Percentiles rank a stretch among this genome's conserved stretches.
Conservation (phyloP, 208 protist genomes). For the Trypanosoma lewisi region DNA sequence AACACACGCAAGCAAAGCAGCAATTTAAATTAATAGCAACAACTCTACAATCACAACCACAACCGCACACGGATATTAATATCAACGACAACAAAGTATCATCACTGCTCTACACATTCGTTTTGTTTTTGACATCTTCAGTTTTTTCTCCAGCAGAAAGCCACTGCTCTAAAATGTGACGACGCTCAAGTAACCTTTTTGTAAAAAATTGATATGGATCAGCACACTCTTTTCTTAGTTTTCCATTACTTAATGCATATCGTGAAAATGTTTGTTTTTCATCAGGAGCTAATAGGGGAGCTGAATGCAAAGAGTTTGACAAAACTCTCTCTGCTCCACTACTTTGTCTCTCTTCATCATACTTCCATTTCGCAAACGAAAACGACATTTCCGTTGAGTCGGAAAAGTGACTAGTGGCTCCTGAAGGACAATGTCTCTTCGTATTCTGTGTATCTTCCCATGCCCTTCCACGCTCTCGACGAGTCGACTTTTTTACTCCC, state of each 20-base stretch:
- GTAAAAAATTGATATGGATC: conserved; percentile 74
- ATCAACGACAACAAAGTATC: no score
- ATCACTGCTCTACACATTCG: not conserved
- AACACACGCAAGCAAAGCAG: no score
- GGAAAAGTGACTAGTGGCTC: not conserved
- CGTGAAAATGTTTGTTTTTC: conserved; percentile 50
- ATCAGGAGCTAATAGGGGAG: conserved; percentile 23
- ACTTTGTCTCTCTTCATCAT: not conserved
- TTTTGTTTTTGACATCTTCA: conserved; percentile 14
- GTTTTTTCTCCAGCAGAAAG: conserved; percentile 1
- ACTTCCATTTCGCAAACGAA: conserved; percentile 24
- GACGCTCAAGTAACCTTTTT: conserved; percentile 30
- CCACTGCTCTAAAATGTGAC: conserved; percentile 16
- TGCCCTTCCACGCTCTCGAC: conserved; percentile 21
- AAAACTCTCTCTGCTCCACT: not conserved
- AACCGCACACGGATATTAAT: no score
- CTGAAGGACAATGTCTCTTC: conserved; percentile 3
- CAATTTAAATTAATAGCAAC: no score
- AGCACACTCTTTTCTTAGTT: conserved; percentile 71
- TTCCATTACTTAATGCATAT: conserved; percentile 77
- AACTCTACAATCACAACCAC: no score
- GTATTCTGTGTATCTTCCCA: not conserved
- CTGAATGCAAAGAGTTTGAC: not conserved
- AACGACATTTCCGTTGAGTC: conserved; percentile 7
- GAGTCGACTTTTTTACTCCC: not conserved